Evolutionary conservation across 1,284 basidiomycete genomes (phyloP).

Genomic region (Apiotrichum siamense): DNA sequence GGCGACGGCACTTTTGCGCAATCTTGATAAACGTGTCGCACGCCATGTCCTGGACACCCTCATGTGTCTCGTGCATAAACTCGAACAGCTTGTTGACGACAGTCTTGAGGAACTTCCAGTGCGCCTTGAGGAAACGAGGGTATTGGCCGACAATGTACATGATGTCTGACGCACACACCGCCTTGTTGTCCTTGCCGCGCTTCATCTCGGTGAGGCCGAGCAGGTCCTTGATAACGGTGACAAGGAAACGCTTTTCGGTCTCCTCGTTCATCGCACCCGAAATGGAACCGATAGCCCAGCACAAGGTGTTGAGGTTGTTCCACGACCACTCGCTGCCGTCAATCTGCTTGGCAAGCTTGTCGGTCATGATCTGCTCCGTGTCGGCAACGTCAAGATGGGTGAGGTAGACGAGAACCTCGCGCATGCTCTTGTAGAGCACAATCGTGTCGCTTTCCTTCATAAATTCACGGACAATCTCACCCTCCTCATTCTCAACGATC

Average conservation of each 20-base stretch:
- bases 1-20: conserved; percentile 94
- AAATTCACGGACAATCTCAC: conserved; percentile 98
- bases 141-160: conserved; percentile 99
- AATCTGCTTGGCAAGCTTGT: conserved; percentile 94
- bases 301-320: conserved; percentile 98
- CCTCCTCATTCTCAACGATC: conserved; percentile 98
- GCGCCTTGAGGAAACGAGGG: conserved; percentile 97
- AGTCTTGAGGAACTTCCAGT: conserved; percentile 99
- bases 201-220: conserved; percentile 97
- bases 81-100: conserved; percentile 99
- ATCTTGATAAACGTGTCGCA: conserved; percentile 99
- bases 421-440: conserved; percentile 98
- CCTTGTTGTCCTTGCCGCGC: conserved; percentile 99
- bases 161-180: conserved; percentile 98
- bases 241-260: conserved; percentile 96
- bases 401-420: conserved; percentile 91
- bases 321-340: conserved; percentile 98
- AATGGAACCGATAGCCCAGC: conserved; percentile 99
- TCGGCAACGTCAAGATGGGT: conserved; percentile 95
- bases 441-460: conserved; percentile 99
- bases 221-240: conserved; percentile 98
- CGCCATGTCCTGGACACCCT: conserved; percentile 99
- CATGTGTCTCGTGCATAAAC: conserved; percentile 99
- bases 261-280: conserved; percentile 99
- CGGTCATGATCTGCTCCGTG: conserved; percentile 93